Percentiles rank a stretch among this genome's conserved stretches.
Evolutionary conservation across 1,284 basidiomycete species (phyloP).

Genomic region (Naganishia liquefaciens): DNA sequence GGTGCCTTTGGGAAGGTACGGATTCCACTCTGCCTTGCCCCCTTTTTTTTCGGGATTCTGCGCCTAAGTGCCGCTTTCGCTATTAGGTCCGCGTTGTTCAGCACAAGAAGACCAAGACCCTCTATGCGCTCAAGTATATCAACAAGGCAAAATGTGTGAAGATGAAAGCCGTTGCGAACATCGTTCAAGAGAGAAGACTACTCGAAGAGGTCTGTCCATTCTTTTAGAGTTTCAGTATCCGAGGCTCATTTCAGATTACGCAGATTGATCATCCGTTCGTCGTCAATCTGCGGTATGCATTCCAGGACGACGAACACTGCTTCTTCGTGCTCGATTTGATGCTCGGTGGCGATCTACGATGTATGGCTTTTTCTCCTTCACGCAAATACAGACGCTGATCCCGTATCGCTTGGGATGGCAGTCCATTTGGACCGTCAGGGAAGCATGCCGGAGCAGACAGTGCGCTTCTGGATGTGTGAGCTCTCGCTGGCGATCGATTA

Average conservation of each 20-base stretch:
- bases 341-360: conserved; percentile 91
- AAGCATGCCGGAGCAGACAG: conserved; percentile 73
- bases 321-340: conserved; percentile 97
- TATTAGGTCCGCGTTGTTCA: conserved; percentile 91
- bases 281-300: conserved; percentile 92
- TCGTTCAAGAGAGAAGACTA: conserved; percentile 88
- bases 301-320: conserved; percentile 96
- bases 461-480: conserved; percentile 89
- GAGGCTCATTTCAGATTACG: neutral
- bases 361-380: conserved; percentile 57
- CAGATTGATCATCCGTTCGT: conserved; percentile 93
- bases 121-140: conserved; percentile 98
- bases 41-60: neutral
- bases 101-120: conserved; percentile 91
- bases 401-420: conserved; percentile 44
- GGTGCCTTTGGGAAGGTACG: conserved; percentile 95
- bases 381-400: neutral
- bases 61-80: conserved; percentile 25
- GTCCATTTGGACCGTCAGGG: conserved; percentile 85
- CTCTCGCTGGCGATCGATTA: conserved; percentile 82
- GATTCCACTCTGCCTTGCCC: conserved; percentile 18
- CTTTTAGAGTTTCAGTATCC: neutral
- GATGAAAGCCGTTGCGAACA: conserved; percentile 96
- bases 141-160: conserved; percentile 97
- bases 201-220: conserved; percentile 74